Percentiles rank a stretch among this genome's conserved stretches.
Evolutionary conservation across 2,329 filamentous ascomycete genomes (phyloP).

Genomic region (Blastomyces emzantsi): DNA sequence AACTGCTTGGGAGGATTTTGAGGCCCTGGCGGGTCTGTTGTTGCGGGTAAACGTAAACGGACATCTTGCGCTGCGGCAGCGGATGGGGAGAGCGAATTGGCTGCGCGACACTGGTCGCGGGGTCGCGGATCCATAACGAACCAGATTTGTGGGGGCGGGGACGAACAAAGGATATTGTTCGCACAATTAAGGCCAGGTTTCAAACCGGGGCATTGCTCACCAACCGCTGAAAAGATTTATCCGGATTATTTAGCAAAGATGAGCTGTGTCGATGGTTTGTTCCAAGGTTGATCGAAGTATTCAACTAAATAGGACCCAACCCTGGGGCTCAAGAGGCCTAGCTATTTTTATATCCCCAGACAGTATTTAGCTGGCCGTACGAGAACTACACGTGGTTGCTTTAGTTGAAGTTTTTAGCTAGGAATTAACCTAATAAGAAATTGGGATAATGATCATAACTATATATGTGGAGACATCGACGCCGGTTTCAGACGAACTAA

Average conservation of each 20-base stretch:
- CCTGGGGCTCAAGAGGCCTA: too few species aligned
- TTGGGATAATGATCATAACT: too few species aligned
- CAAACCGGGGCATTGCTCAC: background rate
- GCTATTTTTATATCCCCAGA: too few species aligned
- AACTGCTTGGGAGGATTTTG: conserved; percentile 62
- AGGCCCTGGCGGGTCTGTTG: conserved; percentile 73
- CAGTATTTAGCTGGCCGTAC: too few species aligned
- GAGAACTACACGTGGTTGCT: too few species aligned
- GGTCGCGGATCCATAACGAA: background rate
- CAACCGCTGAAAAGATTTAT: background rate
- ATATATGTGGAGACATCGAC: too few species aligned
- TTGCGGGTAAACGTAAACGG: conserved; percentile 60
- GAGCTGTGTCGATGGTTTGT: background rate
- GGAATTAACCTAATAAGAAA: too few species aligned
- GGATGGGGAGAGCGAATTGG: conserved; percentile 17
- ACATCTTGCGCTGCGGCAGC: conserved; percentile 26
- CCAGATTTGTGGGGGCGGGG: background rate
- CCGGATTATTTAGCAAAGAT: background rate
- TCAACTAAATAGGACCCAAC: too few species aligned
- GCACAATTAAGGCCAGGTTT: background rate
- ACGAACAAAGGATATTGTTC: background rate
- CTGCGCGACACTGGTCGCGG: background rate
- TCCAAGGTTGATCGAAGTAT: too few species aligned
- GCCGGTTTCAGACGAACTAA: too few species aligned
- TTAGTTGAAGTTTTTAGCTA: too few species aligned